These are phyloP conservation scores for Chalciporus chontae DNA, from an alignment of 768 basidiomycete genomes.

Conservation along the genomic window DNA sequence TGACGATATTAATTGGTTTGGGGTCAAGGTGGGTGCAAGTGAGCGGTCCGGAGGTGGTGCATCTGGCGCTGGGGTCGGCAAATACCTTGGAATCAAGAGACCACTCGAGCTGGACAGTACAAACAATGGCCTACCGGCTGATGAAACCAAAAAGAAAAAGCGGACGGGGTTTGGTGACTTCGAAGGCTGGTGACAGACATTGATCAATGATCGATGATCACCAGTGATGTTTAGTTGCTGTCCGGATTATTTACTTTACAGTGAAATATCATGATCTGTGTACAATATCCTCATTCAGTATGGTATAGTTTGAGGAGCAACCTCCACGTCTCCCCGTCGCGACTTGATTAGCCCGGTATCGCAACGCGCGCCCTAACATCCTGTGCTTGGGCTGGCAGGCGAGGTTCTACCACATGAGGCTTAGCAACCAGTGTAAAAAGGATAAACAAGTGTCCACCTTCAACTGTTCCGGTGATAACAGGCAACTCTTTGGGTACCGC, in stretches of 20 bases:
- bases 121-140: slow-evolving; percentile 17
- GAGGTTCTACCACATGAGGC: slow-evolving; percentile 2
- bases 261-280: slow-evolving; percentile 4
- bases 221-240: background rate
- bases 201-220: too few species aligned
- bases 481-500: slow-evolving; percentile 49
- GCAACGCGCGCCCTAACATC: slow-evolving; percentile 13
- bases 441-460: slow-evolving; percentile 27
- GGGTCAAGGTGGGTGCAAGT: slow-evolving; percentile 67
- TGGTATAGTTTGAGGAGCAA: background rate
- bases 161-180: slow-evolving; percentile 91
- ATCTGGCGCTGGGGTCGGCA: slow-evolving; percentile 58
- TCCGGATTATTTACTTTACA: slow-evolving; percentile 10
- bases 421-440: slow-evolving; percentile 4
- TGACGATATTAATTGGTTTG: slow-evolving; percentile 85
- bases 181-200: slow-evolving; percentile 58
- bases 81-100: slow-evolving; percentile 65
- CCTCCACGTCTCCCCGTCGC: background rate
- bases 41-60: slow-evolving; percentile 33
- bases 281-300: slow-evolving; percentile 1
- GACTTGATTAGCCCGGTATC: slow-evolving; percentile 20
- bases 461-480: slow-evolving; percentile 19
- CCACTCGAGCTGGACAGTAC: slow-evolving; percentile 31
- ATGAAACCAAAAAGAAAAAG: slow-evolving; percentile 74
- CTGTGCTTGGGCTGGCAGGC: background rate